phyloP scores from a whole-genome alignment of 2,329 filamentous ascomycete species.

The Fusarium piperis region DNA sequence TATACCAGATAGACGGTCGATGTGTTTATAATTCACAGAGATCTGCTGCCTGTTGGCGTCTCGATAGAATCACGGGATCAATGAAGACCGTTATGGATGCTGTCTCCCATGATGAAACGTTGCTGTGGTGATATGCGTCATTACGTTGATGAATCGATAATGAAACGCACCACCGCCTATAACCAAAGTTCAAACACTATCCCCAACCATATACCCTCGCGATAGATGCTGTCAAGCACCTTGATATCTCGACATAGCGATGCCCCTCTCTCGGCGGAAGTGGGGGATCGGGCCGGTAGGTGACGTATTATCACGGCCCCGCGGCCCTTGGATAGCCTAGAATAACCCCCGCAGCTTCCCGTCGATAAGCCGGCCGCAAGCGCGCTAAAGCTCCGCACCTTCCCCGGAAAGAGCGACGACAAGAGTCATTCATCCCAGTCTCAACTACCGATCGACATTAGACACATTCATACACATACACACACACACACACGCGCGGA shows the following conservation, averaged over 20 bases:
- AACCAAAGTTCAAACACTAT: too few relatives aligned
- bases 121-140: not conserved
- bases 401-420: constrained; percentile 15
- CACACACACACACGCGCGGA: too few relatives aligned
- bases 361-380: constrained; percentile 32
- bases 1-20: not conserved
- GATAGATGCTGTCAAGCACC: not conserved
- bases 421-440: constrained; percentile 28
- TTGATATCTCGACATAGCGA: not conserved
- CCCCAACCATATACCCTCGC: not conserved
- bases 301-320: constrained; percentile 21
- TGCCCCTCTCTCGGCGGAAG: not conserved
- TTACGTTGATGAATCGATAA: not conserved
- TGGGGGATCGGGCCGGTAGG: constrained; percentile 26
- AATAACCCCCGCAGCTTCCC: constrained; percentile 1
- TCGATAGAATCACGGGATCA: constrained; percentile 14
- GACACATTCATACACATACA: not conserved
- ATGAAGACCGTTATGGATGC: not conserved
- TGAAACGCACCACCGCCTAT: not conserved
- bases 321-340: constrained; percentile 21
- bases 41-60: constrained; percentile 11
- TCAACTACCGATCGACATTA: not conserved
- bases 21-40: constrained; percentile 21
- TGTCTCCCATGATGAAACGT: not conserved
- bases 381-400: constrained; percentile 14